Evolutionary conservation across 345 rosid species (phyloP).

Genomic region (Bretschneidera sinensis): DNA sequence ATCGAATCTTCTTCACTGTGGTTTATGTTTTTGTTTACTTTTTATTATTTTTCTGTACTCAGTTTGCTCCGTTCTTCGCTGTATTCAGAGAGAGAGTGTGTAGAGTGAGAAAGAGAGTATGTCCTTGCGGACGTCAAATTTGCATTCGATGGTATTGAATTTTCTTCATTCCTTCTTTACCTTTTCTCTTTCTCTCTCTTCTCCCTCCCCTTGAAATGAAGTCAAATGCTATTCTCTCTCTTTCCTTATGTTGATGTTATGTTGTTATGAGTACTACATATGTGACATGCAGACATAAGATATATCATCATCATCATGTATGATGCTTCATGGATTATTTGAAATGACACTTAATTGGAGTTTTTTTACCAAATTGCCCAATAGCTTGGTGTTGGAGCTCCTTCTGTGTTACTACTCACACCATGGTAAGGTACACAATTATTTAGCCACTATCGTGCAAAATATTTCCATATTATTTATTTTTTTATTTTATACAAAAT

Average conservation of each 20-base stretch:
- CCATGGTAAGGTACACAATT: neutral
- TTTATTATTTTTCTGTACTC: constrained; percentile 22
- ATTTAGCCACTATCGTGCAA: too few species aligned
- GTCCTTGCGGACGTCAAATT: constrained; percentile 97
- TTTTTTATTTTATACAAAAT: too few species aligned
- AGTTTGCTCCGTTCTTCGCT: constrained; percentile 65
- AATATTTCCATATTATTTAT: too few species aligned
- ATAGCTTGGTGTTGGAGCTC: neutral
- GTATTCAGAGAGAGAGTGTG: constrained; percentile 44
- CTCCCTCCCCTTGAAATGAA: constrained; percentile 30
- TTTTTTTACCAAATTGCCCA: too few species aligned
- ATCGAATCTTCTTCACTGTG: constrained; percentile 18
- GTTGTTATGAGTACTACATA: too few species aligned
- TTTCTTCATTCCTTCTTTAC: constrained; percentile 36
- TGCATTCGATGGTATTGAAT: constrained; percentile 70
- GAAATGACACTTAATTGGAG: neutral
- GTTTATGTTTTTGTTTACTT: constrained; percentile 9
- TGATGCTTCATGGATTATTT: neutral
- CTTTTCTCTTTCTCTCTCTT: constrained; percentile 25
- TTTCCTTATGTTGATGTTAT: constrained; percentile 4
- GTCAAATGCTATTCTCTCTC: constrained; percentile 39
- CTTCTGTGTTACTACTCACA: neutral
- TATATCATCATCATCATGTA: neutral
- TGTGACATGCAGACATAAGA: constrained; percentile 6
- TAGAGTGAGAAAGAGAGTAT: too few species aligned